Evolutionary conservation across 2,329 filamentous ascomycete species (phyloP).

Genomic region (Boeremia lycopersici): DNA sequence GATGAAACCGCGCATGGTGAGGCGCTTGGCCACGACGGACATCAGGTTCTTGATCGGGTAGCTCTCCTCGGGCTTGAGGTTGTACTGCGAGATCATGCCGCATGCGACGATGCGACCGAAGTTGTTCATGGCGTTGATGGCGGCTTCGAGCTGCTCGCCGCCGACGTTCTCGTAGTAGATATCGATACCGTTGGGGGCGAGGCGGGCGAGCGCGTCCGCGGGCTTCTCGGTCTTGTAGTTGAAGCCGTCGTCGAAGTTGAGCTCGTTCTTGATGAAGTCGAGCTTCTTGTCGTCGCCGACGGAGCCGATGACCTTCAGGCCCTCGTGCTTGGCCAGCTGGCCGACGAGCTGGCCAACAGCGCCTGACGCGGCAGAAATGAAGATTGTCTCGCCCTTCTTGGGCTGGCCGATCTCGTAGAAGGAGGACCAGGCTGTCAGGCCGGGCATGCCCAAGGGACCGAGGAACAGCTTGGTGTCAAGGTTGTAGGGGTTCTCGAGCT

Average conservation of each 20-base stretch:
- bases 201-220: constrained; percentile 67
- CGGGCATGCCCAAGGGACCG: constrained; percentile 79
- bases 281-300: constrained; percentile 82
- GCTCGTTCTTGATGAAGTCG: constrained; percentile 71
- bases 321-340: constrained; percentile 81
- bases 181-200: constrained; percentile 79
- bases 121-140: constrained; percentile 66
- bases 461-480: constrained; percentile 72
- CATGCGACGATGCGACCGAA: constrained; percentile 68
- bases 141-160: constrained; percentile 74
- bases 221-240: constrained; percentile 88
- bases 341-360: constrained; percentile 84
- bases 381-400: constrained; percentile 80
- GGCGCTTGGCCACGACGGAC: constrained; percentile 68
- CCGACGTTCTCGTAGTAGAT: constrained; percentile 86
- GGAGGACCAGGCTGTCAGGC: constrained; percentile 74
- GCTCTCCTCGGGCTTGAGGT: constrained; percentile 60
- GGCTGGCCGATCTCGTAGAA: constrained; percentile 78
- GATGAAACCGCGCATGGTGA: constrained; percentile 79
- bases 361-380: constrained; percentile 78
- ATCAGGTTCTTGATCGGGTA: constrained; percentile 72
- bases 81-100: constrained; percentile 80
- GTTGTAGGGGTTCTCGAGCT: constrained; percentile 72
- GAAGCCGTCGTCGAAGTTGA: constrained; percentile 76
- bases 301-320: constrained; percentile 77